Conservation (phyloP, 164 flowering plant species). For the Aristolochia contorta region DNA sequence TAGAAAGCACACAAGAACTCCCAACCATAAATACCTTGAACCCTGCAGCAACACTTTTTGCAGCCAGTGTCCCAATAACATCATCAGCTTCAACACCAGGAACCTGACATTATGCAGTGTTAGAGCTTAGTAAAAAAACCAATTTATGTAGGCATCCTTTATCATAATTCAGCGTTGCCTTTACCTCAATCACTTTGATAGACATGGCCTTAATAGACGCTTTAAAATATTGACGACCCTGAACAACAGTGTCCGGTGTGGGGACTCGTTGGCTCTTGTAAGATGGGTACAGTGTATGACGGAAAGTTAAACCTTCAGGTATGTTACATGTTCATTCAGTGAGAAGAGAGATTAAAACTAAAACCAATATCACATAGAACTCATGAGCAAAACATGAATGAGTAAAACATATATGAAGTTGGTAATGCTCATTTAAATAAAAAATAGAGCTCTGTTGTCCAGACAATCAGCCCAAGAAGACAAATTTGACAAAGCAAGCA, state of each 20-base stretch:
- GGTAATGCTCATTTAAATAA: neutral
- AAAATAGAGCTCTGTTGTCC: too few species aligned
- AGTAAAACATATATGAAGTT: neutral
- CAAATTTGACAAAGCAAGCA: too few species aligned
- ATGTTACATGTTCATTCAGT: slow-evolving; percentile 2
- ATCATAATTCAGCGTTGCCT: neutral
- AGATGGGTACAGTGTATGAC: slow-evolving; percentile 77
- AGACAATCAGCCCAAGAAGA: too few species aligned
- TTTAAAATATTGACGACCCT: slow-evolving; percentile 88
- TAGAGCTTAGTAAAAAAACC: slow-evolving; percentile 4
- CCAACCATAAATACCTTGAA: slow-evolving; percentile 46
- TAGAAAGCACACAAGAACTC: too few species aligned
- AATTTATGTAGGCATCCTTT: neutral
- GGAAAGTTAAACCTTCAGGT: slow-evolving; percentile 69
- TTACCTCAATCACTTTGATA: slow-evolving; percentile 88
- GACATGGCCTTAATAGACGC: slow-evolving; percentile 94
- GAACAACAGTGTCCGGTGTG: slow-evolving; percentile 92
- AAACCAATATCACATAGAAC: neutral
- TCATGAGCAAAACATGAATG: neutral
- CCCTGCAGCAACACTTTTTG: slow-evolving; percentile 70
- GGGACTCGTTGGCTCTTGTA: slow-evolving; percentile 90
- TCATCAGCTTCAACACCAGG: slow-evolving; percentile 99
- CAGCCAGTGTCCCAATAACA: slow-evolving; percentile 94
- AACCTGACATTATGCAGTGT: slow-evolving; percentile 36
- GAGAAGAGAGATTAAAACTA: neutral